A percentile compares a stretch with the other conserved stretches of the same genome.
phyloP scores from a whole-genome alignment of 1,139 yeast genomes.

The Debaryomycetaceae sp. region DNA sequence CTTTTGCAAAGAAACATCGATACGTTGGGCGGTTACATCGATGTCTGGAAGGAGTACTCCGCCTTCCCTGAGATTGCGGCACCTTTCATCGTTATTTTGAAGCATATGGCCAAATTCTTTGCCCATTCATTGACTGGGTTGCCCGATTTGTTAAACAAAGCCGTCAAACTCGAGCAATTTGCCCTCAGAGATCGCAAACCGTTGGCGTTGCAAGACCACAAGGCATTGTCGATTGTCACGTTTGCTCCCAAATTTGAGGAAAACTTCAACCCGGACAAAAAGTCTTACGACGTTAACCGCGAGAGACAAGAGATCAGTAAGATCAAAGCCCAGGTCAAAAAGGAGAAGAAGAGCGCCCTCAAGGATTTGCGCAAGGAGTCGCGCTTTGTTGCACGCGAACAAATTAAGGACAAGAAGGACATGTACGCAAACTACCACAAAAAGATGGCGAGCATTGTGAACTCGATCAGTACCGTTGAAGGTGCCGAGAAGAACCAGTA shows the following conservation, averaged over 20 bases:
- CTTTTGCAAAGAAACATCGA: constrained; percentile 13
- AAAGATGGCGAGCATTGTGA: constrained; percentile 83
- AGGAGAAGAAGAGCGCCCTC: constrained; percentile 83
- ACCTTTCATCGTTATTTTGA: constrained; percentile 34
- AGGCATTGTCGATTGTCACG: constrained; percentile 79
- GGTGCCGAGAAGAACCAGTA: constrained; percentile 92
- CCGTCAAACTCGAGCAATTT: constrained; percentile 39
- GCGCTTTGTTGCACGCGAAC: constrained; percentile 81
- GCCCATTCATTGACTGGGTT: constrained; percentile 22
- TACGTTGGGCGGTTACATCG: constrained; percentile 25
- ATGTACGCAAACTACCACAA: constrained; percentile 78
- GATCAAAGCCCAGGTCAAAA: constrained; percentile 80
- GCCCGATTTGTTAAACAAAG: constrained; percentile 41
- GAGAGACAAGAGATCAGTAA: constrained; percentile 80
- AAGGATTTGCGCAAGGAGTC: constrained; percentile 90
- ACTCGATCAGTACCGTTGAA: constrained; percentile 84
- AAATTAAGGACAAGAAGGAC: constrained; percentile 70
- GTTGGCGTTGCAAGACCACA: constrained; percentile 80
- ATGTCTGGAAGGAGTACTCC: constrained; percentile 61
- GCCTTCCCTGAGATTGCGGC: constrained; percentile 57
- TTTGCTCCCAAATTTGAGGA: constrained; percentile 92
- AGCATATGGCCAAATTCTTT: constrained; percentile 35
- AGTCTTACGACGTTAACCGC: constrained; percentile 80
- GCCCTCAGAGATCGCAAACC: constrained; percentile 57
- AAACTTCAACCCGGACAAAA: constrained; percentile 92